Conservation (phyloP, 345 rosid species). For the Linum tenue region DNA sequence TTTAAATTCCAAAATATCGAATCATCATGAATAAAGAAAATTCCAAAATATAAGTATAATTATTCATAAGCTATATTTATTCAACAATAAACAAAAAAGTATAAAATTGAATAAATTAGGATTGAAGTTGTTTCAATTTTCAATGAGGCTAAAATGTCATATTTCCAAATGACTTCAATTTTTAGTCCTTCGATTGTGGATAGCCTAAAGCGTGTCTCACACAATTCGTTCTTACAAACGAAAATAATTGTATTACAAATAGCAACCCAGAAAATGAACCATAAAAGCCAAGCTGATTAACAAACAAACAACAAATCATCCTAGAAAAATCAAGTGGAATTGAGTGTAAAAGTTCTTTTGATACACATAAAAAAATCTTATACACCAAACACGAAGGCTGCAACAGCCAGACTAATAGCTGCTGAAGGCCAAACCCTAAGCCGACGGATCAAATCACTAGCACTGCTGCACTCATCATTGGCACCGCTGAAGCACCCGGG, state of each 20-base stretch:
- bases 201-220: too few relatives aligned
- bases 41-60: too few relatives aligned
- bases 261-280: constrained; percentile 2
- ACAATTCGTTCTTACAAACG: too few relatives aligned
- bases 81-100: too few relatives aligned
- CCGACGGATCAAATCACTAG: constrained; percentile 18
- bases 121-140: too few relatives aligned
- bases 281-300: neutral
- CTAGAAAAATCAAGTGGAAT: constrained; percentile 11
- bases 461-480: constrained; percentile 47
- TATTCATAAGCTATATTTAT: too few relatives aligned
- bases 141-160: too few relatives aligned
- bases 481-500: constrained; percentile 76
- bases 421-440: constrained; percentile 18
- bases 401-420: constrained; percentile 20
- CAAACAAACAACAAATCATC: constrained; percentile 2
- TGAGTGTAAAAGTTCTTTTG: neutral
- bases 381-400: constrained; percentile 23
- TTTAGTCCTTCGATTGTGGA: too few relatives aligned
- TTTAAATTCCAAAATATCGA: too few relatives aligned
- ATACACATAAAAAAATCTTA: constrained; percentile 15
- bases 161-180: too few relatives aligned
- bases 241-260: neutral
- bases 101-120: too few relatives aligned
- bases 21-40: too few relatives aligned